phyloP scores from a whole-genome alignment of 2,329 filamentous ascomycete species.

The Fusarium sublunatum region DNA sequence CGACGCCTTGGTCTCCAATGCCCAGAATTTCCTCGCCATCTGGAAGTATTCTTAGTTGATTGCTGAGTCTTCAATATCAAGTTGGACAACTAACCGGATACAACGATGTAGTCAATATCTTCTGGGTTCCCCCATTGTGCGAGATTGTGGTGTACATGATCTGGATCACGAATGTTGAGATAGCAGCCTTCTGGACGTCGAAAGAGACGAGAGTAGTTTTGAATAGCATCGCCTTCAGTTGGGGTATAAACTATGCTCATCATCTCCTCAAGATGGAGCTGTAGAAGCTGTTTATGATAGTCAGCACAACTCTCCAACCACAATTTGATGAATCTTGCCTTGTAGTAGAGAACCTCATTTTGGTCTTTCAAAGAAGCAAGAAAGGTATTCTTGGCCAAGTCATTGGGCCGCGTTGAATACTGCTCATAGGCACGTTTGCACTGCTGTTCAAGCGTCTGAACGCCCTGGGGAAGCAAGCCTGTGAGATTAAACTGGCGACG shows the following conservation, averaged over 20 bases:
- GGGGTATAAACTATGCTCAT: constrained; percentile 92
- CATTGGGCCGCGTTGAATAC: constrained; percentile 70
- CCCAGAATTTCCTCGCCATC: constrained; percentile 80
- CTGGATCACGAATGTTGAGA: constrained; percentile 76
- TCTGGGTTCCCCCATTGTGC: constrained; percentile 75
- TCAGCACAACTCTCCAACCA: constrained; percentile 22
- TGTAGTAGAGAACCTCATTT: constrained; percentile 85
- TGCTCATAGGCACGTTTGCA: constrained; percentile 82
- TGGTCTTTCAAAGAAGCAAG: constrained; percentile 87
- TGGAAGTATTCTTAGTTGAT: constrained; percentile 29
- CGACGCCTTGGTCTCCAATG: constrained; percentile 89
- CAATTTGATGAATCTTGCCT: constrained; percentile 54
- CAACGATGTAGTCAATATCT: constrained; percentile 89
- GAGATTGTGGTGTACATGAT: constrained; percentile 73
- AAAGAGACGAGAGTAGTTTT: constrained; percentile 84
- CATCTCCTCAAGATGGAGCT: constrained; percentile 86
- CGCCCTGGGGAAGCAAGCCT: constrained; percentile 76
- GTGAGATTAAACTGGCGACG: constrained; percentile 75
- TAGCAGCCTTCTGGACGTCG: constrained; percentile 84
- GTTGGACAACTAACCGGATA: constrained; percentile 69
- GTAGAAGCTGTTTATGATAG: constrained; percentile 66
- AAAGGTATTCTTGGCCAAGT: constrained; percentile 87
- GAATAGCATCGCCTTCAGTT: constrained; percentile 88
- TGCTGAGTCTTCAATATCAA: rapidly evolving
- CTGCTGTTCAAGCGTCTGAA: constrained; percentile 82